A percentile compares a stretch with the other conserved stretches of the same genome.
Evolutionary conservation across 345 rosid genomes (phyloP).

Genomic region (Kandelia obovata): DNA sequence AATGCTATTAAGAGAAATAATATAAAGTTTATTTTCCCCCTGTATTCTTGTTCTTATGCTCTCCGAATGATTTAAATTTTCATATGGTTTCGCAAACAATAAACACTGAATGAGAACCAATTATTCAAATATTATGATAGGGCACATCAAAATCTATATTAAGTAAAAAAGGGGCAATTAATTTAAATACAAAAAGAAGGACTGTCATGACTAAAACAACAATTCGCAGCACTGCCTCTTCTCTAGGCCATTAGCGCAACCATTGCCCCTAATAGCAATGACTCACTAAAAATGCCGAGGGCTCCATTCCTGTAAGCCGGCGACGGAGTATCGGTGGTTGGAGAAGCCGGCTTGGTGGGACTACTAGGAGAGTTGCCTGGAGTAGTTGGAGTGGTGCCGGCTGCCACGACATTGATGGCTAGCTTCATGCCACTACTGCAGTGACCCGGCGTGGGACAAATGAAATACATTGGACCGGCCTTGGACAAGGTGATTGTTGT

Average conservation of each 20-base stretch:
- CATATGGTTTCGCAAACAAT: too few relatives aligned
- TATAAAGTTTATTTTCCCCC: too few relatives aligned
- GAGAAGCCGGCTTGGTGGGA: neutral
- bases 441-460: constrained; percentile 45
- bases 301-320: constrained; percentile 17
- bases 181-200: neutral
- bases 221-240: constrained; percentile 58
- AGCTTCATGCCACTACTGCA: constrained; percentile 55
- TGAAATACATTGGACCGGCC: constrained; percentile 40
- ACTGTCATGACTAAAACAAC: neutral
- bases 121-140: neutral
- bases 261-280: constrained; percentile 20
- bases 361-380: constrained; percentile 7
- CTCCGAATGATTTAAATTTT: too few relatives aligned
- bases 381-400: constrained; percentile 5
- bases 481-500: constrained; percentile 18
- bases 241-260: constrained; percentile 38
- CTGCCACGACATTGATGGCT: constrained; percentile 30
- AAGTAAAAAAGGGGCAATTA: neutral
- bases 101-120: too few relatives aligned
- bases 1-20: too few relatives aligned
- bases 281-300: neutral
- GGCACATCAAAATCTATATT: too few relatives aligned
- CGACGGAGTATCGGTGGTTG: neutral
- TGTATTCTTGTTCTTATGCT: too few relatives aligned